A percentile compares a stretch with the other conserved stretches of the same genome.
Conservation (phyloP, 106 monocot genomes). For the Xerophyta viscosa region DNA sequence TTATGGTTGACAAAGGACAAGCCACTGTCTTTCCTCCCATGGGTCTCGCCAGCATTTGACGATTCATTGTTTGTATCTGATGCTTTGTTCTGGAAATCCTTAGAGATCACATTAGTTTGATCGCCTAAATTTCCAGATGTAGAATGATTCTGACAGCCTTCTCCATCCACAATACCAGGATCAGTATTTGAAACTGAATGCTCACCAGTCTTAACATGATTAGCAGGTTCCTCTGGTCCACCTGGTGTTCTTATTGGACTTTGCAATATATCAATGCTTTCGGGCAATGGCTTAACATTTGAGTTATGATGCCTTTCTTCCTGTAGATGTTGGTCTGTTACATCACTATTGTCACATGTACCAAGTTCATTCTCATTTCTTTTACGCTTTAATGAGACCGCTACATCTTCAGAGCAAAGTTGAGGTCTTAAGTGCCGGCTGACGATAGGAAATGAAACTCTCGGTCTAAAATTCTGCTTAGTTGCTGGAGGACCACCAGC, state of each 20-base stretch:
- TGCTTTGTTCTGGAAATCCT: too few species aligned
- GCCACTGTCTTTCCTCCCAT: constrained; percentile 4
- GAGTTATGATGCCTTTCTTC: neutral
- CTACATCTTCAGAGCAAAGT: constrained; percentile 15
- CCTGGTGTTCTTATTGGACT: neutral
- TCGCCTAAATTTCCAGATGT: too few species aligned
- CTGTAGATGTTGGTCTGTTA: neutral
- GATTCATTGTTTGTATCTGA: constrained; percentile 19
- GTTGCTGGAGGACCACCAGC: constrained; percentile 80
- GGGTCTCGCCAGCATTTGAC: too few species aligned
- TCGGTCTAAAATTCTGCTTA: constrained; percentile 71
- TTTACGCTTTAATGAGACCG: constrained; percentile 55
- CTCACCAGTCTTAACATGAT: constrained; percentile 5
- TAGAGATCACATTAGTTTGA: too few species aligned
- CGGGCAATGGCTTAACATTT: neutral
- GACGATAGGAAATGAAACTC: constrained; percentile 74
- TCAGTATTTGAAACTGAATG: constrained; percentile 7
- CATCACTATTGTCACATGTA: constrained; percentile 8
- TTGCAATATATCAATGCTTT: neutral
- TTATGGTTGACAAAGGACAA: neutral
- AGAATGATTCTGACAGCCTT: constrained; percentile 3
- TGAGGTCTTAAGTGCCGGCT: constrained; percentile 69
- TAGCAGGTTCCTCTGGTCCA: neutral
- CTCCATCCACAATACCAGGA: constrained; percentile 5
- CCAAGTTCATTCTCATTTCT: constrained; percentile 34